Evolutionary conservation across 2,329 filamentous ascomycete genomes (phyloP).

Genomic region (Penicillium sp.): DNA sequence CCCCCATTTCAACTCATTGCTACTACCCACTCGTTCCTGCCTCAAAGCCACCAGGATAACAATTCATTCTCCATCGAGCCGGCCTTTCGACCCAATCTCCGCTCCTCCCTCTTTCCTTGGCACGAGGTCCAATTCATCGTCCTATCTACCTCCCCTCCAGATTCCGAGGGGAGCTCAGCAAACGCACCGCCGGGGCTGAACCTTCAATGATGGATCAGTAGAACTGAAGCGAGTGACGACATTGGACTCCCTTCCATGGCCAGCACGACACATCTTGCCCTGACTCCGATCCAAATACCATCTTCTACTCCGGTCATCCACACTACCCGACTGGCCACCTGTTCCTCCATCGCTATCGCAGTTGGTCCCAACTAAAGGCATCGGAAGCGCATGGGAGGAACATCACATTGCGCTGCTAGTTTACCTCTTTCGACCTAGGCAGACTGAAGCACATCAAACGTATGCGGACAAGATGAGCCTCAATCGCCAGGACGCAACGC

Average conservation of each 20-base stretch:
- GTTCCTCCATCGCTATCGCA: conserved; percentile 1
- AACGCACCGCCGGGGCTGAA: background rate
- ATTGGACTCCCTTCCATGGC: conserved; percentile 25
- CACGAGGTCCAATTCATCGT: background rate
- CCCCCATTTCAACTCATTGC: background rate
- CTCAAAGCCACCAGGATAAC: background rate
- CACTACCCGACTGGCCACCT: background rate
- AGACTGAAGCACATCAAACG: background rate
- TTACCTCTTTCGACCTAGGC: background rate
- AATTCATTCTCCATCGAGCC: background rate
- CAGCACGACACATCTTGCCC: conserved; percentile 12
- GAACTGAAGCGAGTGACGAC: conserved; percentile 9
- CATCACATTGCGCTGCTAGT: background rate
- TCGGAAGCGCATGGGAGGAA: background rate
- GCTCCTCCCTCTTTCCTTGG: background rate
- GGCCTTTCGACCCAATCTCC: background rate
- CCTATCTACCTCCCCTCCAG: background rate
- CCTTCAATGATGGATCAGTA: conserved; percentile 24
- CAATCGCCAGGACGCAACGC: conserved; percentile 33
- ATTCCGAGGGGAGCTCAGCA: background rate
- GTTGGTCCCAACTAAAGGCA: background rate
- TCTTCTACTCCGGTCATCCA: conserved; percentile 2
- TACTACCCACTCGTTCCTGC: background rate
- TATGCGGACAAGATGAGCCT: conserved; percentile 36
- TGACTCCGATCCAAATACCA: conserved; percentile 7